Conservation (phyloP, 2,329 filamentous ascomycete genomes). For the Aspergillus pseudoviridinutans region DNA sequence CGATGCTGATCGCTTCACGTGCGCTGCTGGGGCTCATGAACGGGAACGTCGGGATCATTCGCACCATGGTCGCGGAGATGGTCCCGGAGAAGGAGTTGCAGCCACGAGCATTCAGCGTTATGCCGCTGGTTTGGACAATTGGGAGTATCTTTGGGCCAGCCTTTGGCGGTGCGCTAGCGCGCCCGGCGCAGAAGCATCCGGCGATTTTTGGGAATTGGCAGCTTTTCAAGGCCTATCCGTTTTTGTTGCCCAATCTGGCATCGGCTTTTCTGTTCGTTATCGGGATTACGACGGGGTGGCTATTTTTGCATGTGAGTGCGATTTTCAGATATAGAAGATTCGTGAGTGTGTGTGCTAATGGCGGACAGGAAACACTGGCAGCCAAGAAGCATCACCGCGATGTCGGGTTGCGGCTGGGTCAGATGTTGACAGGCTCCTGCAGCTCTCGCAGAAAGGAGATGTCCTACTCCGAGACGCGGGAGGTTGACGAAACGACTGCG, state of each 20-base stretch:
- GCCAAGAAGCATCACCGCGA: conserved; percentile 65
- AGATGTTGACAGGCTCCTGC: conserved; percentile 53
- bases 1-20: conserved; percentile 75
- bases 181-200: conserved; percentile 72
- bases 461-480: conserved; percentile 6
- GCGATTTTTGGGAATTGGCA: conserved; percentile 61
- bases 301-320: conserved; percentile 68
- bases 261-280: conserved; percentile 71
- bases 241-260: conserved; percentile 77
- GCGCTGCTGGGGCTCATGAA: conserved; percentile 79
- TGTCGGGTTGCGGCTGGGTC: conserved; percentile 70
- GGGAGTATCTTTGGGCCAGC: conserved; percentile 84
- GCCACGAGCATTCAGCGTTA: conserved; percentile 83
- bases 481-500: conserved; percentile 29
- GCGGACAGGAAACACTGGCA: conserved; percentile 70
- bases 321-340: conserved; percentile 39
- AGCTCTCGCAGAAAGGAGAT: conserved; percentile 21
- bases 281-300: conserved; percentile 66
- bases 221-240: conserved; percentile 75
- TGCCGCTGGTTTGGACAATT: conserved; percentile 87
- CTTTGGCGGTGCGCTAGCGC: conserved; percentile 81
- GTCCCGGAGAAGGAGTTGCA: conserved; percentile 83
- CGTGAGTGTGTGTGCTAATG: conserved; percentile 1
- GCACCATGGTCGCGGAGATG: conserved; percentile 90
- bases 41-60: conserved; percentile 89